phyloP scores from a whole-genome alignment of 2,329 filamentous ascomycete genomes.

The Stagonosporopsis vannaccii region DNA sequence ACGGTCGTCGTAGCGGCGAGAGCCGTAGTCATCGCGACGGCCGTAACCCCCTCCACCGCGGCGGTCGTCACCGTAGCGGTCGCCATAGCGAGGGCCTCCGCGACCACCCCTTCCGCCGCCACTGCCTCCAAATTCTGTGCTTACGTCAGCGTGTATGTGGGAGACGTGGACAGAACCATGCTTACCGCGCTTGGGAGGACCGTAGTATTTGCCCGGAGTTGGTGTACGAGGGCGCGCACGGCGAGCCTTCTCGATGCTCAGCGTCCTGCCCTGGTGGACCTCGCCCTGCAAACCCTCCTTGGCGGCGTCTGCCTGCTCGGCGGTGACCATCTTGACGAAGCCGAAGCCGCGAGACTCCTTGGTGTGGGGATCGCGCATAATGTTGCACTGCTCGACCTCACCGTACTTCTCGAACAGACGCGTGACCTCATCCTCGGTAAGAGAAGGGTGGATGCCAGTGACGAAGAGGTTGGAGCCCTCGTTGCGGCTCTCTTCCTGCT shows the following conservation, averaged over 20 bases:
- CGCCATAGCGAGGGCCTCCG: slow-evolving; percentile 59
- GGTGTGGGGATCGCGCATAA: slow-evolving; percentile 98
- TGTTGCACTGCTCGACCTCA: slow-evolving; percentile 98
- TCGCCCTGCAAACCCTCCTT: slow-evolving; percentile 97
- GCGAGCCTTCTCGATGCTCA: slow-evolving; percentile 99
- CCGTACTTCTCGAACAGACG: slow-evolving; percentile 99
- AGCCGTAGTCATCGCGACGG: slow-evolving; percentile 58
- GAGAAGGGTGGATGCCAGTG: slow-evolving; percentile 93
- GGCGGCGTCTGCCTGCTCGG: slow-evolving; percentile 93
- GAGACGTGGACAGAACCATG: not conserved
- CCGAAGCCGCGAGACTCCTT: slow-evolving; percentile 99
- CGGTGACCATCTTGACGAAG: slow-evolving; percentile 98
- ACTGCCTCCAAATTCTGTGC: slow-evolving; percentile 54
- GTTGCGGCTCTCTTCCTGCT: slow-evolving; percentile 85
- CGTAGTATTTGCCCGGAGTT: slow-evolving; percentile 98
- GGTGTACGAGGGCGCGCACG: slow-evolving; percentile 93
- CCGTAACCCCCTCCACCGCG: slow-evolving; percentile 56
- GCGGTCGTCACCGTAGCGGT: slow-evolving; percentile 56
- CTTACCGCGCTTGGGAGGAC: slow-evolving; percentile 95
- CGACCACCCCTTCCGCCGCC: slow-evolving; percentile 55
- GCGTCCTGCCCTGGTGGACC: slow-evolving; percentile 89
- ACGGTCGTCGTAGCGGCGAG: slow-evolving; percentile 50
- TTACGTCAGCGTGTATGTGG: slow-evolving; percentile 19
- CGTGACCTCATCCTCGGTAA: slow-evolving; percentile 87
- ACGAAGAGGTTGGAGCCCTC: slow-evolving; percentile 98